These are phyloP conservation scores for Colletotrichum orchidophilum DNA, from an alignment of 2,329 filamentous ascomycete genomes.

Conservation along the genomic window DNA sequence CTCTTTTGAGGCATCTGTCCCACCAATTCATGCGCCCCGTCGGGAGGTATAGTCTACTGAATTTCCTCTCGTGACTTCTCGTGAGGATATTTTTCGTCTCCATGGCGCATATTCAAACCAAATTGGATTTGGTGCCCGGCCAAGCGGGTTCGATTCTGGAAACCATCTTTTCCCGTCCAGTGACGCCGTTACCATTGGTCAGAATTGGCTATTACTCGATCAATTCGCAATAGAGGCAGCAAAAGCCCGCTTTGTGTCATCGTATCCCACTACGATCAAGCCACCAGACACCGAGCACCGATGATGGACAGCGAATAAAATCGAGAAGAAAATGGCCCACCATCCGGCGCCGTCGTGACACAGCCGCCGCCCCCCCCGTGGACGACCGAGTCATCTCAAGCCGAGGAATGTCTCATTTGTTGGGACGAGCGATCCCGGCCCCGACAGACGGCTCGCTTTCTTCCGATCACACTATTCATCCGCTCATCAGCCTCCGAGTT, in stretches of 20 bases:
- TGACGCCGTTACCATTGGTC: slow-evolving; percentile 7
- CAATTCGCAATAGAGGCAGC: neutral
- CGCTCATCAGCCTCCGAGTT: neutral
- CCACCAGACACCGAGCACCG: neutral
- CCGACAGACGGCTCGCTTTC: neutral
- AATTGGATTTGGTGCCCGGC: neutral
- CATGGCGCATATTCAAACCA: neutral
- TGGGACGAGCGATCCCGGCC: neutral
- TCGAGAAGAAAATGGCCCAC: neutral
- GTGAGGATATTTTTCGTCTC: neutral
- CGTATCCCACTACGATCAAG: neutral
- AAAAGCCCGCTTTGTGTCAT: neutral
- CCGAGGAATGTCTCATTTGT: neutral
- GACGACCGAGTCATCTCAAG: slow-evolving; percentile 10
- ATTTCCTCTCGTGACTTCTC: neutral
- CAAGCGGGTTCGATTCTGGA: neutral
- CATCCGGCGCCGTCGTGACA: neutral
- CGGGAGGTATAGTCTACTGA: neutral
- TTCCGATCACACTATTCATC: neutral
- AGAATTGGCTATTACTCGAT: slow-evolving; percentile 21
- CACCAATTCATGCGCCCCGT: slow-evolving; percentile 6
- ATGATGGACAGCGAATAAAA: neutral
- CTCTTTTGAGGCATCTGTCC: slow-evolving; percentile 3
- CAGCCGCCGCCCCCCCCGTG: neutral
- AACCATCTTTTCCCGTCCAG: neutral